Evolutionary conservation across 495 filamentous ascomycete species (phyloP), one percentile per base, ranked within the genome.

Genomic region (Penicillium parvum): DNA sequence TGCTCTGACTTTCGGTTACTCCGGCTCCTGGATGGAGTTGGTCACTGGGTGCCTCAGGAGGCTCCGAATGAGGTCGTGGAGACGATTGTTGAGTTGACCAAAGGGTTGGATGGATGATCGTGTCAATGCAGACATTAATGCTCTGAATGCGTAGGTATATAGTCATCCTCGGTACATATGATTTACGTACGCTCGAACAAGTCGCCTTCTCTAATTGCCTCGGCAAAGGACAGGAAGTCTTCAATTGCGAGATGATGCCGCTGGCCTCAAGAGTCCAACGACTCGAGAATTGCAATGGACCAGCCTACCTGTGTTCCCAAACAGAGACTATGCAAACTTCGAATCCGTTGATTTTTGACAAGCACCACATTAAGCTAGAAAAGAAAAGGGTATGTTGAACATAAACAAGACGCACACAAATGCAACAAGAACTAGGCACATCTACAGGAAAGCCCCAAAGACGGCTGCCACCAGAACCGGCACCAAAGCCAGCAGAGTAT

Each of bases 1-100:
- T 77, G 71, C 50, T 63, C 58, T n/a, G 68, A 73, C 45, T 81
- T 79, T 42, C 63, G 69, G 42, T 66, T 73, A 8, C 53, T 65
- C 23, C 70, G 56, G 44, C 35, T 81, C 33, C 59, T 85, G 19
- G 72, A 82, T 36, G 68, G 75, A 0, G 81, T 76, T 26, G 80
- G 79, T 11, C 82, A 84, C 65, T 85, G 82, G 81, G 71, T 81
- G 14, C 78, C 81, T 47, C 81, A 86, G 57, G 82, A 85, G 60
- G 60, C 76, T 53, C 76, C 80, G 2, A 69, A 77, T 47, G 69
- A 58, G 47, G 77, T 82, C 27, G 58, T 67, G 8, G 57, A 68
- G 40, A 73, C 70, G 29, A 63, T 84, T 19, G 47, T 75, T 39
- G 60, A 61, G 17, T 73, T 82, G 33, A 35, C 50, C 16, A 30